Evolutionary conservation across 192 early-diverging fungal species (phyloP).

Genomic region (Mortierella alpina): DNA sequence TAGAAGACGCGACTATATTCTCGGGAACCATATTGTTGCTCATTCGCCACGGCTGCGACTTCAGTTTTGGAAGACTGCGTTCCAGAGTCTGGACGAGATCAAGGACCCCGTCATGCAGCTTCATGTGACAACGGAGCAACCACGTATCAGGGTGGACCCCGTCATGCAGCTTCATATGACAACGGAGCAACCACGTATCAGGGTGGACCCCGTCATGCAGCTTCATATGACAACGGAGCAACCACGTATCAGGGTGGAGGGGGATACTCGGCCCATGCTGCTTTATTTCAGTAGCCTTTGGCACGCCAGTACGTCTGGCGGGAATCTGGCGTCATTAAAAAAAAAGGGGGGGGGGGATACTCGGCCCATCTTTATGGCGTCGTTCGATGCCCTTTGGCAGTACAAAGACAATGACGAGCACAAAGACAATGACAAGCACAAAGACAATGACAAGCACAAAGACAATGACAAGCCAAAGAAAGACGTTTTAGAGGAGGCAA

Average conservation of each 20-base stretch:
- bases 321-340: too few relatives aligned
- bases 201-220: constrained; percentile 25
- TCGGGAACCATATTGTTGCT: constrained; percentile 2
- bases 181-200: neutral
- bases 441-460: neutral
- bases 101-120: constrained; percentile 25
- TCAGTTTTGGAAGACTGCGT: constrained; percentile 14
- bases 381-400: constrained; percentile 20
- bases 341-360: too few relatives aligned
- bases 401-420: neutral
- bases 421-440: neutral
- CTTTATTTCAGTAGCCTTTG: too few relatives aligned
- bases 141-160: constrained; percentile 6
- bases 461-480: neutral
- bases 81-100: neutral
- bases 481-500: neutral
- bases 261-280: neutral
- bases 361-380: constrained; percentile 10
- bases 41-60: constrained; percentile 9
- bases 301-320: too few relatives aligned
- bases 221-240: neutral
- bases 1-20: constrained; percentile 3
- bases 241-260: neutral
- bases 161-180: constrained; percentile 19
- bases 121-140: neutral